phyloP scores from a whole-genome alignment of 2,329 filamentous ascomycete genomes.

The Colletotrichum tamarilloi region DNA sequence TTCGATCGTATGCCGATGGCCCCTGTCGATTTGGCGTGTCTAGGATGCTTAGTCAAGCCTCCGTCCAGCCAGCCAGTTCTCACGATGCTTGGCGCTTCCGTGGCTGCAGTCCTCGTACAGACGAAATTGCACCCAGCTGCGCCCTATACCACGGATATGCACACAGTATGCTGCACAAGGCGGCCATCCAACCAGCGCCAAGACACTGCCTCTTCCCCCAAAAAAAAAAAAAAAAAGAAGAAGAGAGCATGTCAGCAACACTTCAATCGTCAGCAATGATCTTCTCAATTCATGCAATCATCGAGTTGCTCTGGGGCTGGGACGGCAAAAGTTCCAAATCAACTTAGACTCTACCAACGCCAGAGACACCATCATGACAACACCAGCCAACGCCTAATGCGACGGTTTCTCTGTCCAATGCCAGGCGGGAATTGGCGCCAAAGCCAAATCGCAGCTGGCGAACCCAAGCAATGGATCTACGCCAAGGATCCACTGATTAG shows the following conservation, averaged over 20 bases:
- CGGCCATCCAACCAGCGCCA: not conserved
- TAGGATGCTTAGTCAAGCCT: constrained; percentile 14
- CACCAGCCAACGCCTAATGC: not conserved
- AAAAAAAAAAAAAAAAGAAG: not conserved
- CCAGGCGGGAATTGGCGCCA: constrained; percentile 1
- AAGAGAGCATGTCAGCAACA: not conserved
- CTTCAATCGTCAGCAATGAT: not conserved
- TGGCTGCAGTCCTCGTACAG: constrained; percentile 26
- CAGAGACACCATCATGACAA: not conserved
- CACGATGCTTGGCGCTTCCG: constrained; percentile 26
- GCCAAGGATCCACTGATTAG: constrained; percentile 24
- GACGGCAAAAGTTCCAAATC: not conserved
- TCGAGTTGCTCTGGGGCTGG: not conserved
- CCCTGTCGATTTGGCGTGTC: not conserved
- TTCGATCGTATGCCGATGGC: not conserved
- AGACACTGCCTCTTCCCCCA: not conserved
- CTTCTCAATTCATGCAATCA: not conserved
- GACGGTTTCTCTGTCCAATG: not conserved
- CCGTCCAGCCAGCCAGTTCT: constrained; percentile 1
- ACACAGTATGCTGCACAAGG: not conserved
- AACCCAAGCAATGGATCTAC: constrained; percentile 25
- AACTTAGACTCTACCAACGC: not conserved
- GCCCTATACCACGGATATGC: constrained; percentile 8
- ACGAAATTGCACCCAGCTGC: constrained; percentile 32
- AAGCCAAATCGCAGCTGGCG: constrained; percentile 6